Evolutionary conservation across 805 yeast species (phyloP), one percentile per base, ranked within the genome.

Genomic region (Lipomyces orientalis): DNA sequence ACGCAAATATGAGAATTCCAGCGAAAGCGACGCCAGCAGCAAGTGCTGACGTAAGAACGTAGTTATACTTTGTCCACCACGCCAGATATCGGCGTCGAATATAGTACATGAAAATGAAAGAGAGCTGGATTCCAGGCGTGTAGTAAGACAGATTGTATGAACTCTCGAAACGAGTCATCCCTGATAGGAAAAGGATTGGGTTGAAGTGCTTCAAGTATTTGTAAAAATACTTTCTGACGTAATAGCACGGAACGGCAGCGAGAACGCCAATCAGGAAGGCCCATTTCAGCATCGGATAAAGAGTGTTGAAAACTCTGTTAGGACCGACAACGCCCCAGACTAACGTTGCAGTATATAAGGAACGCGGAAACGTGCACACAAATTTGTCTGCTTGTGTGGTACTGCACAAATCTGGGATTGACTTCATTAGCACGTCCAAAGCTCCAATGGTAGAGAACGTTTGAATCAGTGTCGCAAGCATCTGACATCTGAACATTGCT

Each of bases 311-410:
- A 12, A 79, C 72, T 34, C 79, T 73, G 75, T 85, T 85, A 4
- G 92, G 91, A 1, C 90, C 90, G 74, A 88, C 82, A 2, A 81
- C 74, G 68, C 89, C 88, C 88, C 88, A 86, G 61, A 83, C 74
- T 34, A 86, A 81, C 4, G 87, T 82, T 4, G 87, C 84, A 35
- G 82, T 76, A 75, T 79, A 84, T 77, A 82, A 84, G 25, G 82
- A 77, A n/a, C 75, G 73, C 33, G 78, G 79, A 62, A 73, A 76
- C 34, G 79, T 78, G 71, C 85, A 82, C 49, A 78, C 79, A 75
- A 86, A 86, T 64, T 78, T 79, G 58, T 81, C 76, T 2, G 68
- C 60, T 67, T 83, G 84, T 22, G 71, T 66, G 5, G 77, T 66
- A 2, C 71, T 66, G 73, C 87, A 84, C 12, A 79, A 67, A 72